A percentile compares a stretch with the other conserved stretches of the same genome.
phyloP scores from a whole-genome alignment of 1,284 basidiomycete species.

The Rhodotorula sp. region DNA sequence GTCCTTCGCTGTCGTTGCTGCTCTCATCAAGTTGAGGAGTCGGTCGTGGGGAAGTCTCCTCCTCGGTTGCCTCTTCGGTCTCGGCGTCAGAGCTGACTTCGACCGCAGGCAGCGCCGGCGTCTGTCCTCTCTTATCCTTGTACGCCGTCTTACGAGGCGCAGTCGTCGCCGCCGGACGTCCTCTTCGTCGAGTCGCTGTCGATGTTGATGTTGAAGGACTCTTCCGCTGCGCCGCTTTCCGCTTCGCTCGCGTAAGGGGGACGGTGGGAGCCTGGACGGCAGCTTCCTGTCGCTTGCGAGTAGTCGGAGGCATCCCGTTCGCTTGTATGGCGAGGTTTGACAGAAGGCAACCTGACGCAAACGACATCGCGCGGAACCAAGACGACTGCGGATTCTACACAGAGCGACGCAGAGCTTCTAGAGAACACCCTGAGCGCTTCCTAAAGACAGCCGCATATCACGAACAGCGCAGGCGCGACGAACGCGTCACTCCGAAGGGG shows the following conservation, averaged over 20 bases:
- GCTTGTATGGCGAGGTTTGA: too few relatives aligned
- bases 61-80: background rate
- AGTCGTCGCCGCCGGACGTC: background rate
- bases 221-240: background rate
- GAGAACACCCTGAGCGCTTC: too few relatives aligned
- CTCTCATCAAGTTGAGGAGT: background rate
- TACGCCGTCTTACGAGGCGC: background rate
- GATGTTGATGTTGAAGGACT: background rate
- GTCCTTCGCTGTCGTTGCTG: background rate
- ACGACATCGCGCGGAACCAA: too few relatives aligned
- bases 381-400: too few relatives aligned
- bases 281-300: background rate
- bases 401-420: too few relatives aligned
- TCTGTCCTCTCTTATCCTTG: background rate
- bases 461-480: too few relatives aligned
- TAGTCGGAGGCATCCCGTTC: background rate
- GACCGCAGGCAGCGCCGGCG: background rate
- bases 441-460: too few relatives aligned
- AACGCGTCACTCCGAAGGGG: too few relatives aligned
- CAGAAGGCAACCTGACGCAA: too few relatives aligned
- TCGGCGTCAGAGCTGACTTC: background rate
- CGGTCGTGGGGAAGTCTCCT: background rate
- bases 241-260: background rate
- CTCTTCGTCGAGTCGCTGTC: background rate
- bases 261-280: background rate